Evolutionary conservation across 2,329 filamentous ascomycete species (phyloP), one percentile per base, ranked within the genome.

Genomic region (Fusarium sp.): DNA sequence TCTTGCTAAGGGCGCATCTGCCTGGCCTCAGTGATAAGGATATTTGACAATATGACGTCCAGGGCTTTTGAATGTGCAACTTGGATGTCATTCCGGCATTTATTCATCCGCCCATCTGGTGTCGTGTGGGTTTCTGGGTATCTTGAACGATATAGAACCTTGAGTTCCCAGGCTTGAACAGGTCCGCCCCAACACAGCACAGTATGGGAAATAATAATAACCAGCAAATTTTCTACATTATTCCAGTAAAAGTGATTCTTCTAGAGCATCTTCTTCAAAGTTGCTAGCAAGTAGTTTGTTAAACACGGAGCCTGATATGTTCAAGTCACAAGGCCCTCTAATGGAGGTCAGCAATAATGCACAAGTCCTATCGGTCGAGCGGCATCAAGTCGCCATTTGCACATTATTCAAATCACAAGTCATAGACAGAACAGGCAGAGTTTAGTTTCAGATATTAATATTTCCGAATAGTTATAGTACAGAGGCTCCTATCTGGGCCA

Each of bases 401-500:
- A 48, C 22, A 48, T 48, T 48, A 5, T 10, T 48, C 43, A 10
- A 48, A 48, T 48, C 43, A 48, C 43, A 48, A 48, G 22, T 5
- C 10, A 9, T 24, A 48, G 22, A 48, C 20, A 14, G 16, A 24
- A 8, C 14, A 48, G 22, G 33, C 22, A 35, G 50, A 59, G 64
- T 74, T 52, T 61, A 27, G 61, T 58, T 65, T 75, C 62, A 67
- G 61, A 64, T 64, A 66, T 68, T 71, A 63, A 24, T 52, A 22
- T 64, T 52, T 65, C 43, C 50, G 54, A 33, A 66, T 62, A 66
- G 69, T 48, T 75, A 73, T 70, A 60, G 52, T 70, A 24, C 67
- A 63, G 18, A 58, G 22, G 45, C 45, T 52, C 27, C 14, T 27
- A 43, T 58, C 10, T 66, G 64, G 61, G 72, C 72, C 64, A 64